phyloP scores from a whole-genome alignment of 768 basidiomycete species.

The Suillus subalutaceus region DNA sequence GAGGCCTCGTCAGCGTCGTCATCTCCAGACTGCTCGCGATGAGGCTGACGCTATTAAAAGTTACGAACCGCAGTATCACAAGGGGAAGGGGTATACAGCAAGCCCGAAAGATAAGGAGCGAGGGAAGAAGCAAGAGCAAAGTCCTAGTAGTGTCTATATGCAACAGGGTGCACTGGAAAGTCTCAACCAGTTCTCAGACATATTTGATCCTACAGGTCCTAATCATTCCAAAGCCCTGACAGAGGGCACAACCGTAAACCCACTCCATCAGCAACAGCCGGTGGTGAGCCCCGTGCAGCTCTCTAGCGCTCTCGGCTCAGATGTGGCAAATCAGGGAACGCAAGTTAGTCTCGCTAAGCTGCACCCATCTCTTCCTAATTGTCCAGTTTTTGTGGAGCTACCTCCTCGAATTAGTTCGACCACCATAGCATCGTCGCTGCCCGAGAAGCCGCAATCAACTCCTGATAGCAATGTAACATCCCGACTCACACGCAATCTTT shows the following conservation, averaged over 20 bases:
- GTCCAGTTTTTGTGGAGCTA: not conserved
- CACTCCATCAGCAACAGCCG: not conserved
- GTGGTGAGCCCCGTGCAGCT: not conserved
- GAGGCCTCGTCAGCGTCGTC: not conserved
- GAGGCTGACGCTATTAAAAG: not conserved
- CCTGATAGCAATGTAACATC: not conserved
- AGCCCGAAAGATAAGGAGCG: not conserved
- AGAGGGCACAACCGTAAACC: not conserved
- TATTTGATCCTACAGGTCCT: not conserved
- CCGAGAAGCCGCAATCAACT: not conserved
- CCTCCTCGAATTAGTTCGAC: not conserved
- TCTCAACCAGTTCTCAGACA: not conserved
- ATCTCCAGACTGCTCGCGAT: not conserved
- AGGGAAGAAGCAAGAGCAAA: not conserved
- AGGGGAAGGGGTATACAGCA: not conserved
- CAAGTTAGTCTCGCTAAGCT: not conserved
- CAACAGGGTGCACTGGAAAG: not conserved
- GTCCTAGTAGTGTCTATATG: not conserved
- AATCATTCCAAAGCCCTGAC: not conserved
- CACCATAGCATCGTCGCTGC: not conserved
- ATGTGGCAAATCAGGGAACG: not conserved
- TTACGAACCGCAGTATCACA: not conserved
- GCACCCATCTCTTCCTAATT: not conserved
- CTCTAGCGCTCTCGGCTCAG: not conserved
- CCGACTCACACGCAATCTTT: constrained; percentile 14